Percentiles rank a stretch among this genome's conserved stretches.
Evolutionary conservation across 257 asterid genomes (phyloP).

Genomic region (Penstemon newberryi): DNA sequence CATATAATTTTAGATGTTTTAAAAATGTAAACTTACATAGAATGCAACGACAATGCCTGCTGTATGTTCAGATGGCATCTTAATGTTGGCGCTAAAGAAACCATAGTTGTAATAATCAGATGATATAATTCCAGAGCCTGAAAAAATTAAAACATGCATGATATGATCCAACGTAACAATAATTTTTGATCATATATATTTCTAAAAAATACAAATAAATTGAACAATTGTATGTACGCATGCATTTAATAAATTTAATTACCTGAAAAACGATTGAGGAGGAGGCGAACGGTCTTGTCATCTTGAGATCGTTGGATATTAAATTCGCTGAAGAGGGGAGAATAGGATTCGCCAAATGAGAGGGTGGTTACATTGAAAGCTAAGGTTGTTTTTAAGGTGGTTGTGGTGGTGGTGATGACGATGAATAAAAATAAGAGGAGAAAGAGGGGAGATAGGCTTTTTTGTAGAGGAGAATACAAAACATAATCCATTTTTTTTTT

Average conservation of each 20-base stretch:
- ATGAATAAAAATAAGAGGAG: conserved; percentile 7
- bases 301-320: conserved; percentile 61
- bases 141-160: conserved; percentile 13
- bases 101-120: conserved; percentile 84
- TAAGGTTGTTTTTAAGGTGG: conserved; percentile 20
- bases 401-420: conserved; percentile 21
- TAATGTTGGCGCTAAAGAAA: conserved; percentile 83
- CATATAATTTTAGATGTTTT: too few relatives aligned
- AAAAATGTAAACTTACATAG: conserved; percentile 49
- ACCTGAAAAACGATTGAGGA: conserved; percentile 82
- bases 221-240: neutral
- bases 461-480: conserved; percentile 24
- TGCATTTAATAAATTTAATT: neutral
- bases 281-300: conserved; percentile 59
- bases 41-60: conserved; percentile 93
- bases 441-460: conserved; percentile 10
- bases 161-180: neutral
- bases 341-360: conserved; percentile 50
- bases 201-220: neutral
- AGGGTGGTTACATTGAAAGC: conserved; percentile 59
- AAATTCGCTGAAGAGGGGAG: conserved; percentile 83
- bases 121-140: conserved; percentile 91
- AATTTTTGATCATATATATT: neutral
- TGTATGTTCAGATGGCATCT: conserved; percentile 75
- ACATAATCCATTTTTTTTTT: conserved; percentile 26